phyloP scores from a whole-genome alignment of 2,329 filamentous ascomycete genomes.

The Phialophora verrucosa region DNA sequence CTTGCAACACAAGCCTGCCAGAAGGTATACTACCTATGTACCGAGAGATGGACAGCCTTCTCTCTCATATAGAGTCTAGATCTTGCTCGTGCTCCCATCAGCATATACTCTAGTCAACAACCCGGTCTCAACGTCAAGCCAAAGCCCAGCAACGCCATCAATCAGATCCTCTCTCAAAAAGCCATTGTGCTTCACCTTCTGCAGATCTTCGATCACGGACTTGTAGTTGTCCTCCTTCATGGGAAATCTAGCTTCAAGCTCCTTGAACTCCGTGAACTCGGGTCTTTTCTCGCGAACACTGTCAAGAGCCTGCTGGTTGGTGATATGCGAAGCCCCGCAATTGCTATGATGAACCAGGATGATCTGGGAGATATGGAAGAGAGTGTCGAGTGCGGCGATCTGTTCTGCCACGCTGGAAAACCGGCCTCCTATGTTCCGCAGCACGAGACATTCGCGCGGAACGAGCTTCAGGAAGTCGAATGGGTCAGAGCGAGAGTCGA shows the following conservation, averaged over 20 bases:
- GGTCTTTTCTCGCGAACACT: constrained; percentile 18
- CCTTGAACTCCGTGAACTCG: constrained; percentile 9
- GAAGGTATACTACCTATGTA: background rate
- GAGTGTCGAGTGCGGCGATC: constrained; percentile 24
- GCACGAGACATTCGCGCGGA: constrained; percentile 16
- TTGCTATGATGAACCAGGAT: constrained; percentile 24
- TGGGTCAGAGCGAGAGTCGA: constrained; percentile 25
- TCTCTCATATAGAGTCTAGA: background rate
- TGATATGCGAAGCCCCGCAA: constrained; percentile 25
- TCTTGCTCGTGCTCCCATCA: background rate
- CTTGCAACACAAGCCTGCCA: background rate
- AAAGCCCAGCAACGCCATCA: constrained; percentile 19
- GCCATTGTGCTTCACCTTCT: constrained; percentile 12
- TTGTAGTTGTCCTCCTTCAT: constrained; percentile 16
- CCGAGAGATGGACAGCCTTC: background rate
- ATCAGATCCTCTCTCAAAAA: constrained; percentile 22
- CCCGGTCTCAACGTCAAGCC: constrained; percentile 25
- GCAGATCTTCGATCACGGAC: constrained; percentile 16
- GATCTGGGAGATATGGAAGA: constrained; percentile 19
- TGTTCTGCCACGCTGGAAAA: constrained; percentile 17
- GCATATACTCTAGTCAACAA: constrained; percentile 17
- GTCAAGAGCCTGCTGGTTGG: constrained; percentile 10
- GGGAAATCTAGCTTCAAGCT: constrained; percentile 15
- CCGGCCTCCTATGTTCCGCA: constrained; percentile 25
- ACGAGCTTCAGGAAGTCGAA: constrained; percentile 12